These are phyloP conservation scores for Kazachstania africana DNA, from an alignment of 805 yeast genomes.

Conservation along the genomic window DNA sequence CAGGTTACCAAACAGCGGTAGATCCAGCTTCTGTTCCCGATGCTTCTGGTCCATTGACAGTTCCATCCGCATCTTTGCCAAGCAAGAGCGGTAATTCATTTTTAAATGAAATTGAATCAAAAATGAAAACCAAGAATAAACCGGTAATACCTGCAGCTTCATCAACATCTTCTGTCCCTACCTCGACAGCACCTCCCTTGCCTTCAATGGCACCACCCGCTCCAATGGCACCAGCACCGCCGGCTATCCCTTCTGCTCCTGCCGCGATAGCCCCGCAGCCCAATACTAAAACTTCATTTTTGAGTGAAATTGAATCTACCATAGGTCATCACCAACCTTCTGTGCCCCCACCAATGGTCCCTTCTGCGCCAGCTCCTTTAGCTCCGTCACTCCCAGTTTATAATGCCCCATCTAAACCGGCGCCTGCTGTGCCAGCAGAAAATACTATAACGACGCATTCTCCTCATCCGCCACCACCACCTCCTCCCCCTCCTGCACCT, in stretches of 20 bases:
- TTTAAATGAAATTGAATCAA: conserved; percentile 22
- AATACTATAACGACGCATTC: conserved; percentile 15
- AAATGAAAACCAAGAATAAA: conserved; percentile 9
- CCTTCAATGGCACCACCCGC: conserved; percentile 7
- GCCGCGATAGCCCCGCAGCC: conserved; percentile 7
- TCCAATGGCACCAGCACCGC: conserved; percentile 12
- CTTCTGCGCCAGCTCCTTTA: conserved; percentile 14
- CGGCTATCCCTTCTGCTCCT: conserved; percentile 6
- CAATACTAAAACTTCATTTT: conserved; percentile 17
- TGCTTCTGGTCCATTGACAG: conserved; percentile 7
- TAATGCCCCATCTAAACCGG: conserved; percentile 5
- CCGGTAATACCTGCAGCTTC: conserved; percentile 6
- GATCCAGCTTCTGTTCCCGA: conserved; percentile 13
- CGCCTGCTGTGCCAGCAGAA: conserved; percentile 15
- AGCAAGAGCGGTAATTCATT: conserved; percentile 16
- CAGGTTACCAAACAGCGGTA: conserved; percentile 16
- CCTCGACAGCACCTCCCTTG: conserved; percentile 9
- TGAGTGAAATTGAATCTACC: conserved; percentile 22
- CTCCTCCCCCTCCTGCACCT: conserved; percentile 11
- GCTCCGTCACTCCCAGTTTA: conserved; percentile 18
- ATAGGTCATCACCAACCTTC: conserved; percentile 10
- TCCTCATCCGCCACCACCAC: conserved; percentile 6
- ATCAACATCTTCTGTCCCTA: conserved; percentile 10
- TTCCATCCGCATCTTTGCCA: conserved; percentile 9
- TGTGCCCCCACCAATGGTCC: conserved; percentile 14